Conservation (phyloP, 768 basidiomycete genomes). For the Clitopilus hobsonii region DNA sequence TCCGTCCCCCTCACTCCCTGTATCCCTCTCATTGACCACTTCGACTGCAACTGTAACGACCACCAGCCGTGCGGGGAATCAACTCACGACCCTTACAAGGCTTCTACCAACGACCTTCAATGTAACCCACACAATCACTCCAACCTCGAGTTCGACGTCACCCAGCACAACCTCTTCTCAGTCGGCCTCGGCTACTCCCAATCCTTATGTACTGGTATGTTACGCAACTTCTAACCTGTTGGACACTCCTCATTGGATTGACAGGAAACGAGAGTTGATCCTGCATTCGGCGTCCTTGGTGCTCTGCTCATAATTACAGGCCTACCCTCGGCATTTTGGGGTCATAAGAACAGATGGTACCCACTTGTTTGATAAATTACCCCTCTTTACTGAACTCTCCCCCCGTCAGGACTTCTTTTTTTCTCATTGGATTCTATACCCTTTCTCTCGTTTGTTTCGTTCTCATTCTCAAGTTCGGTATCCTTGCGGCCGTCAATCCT, state of each 20-base stretch:
- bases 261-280: conserved; percentile 69
- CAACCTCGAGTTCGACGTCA: conserved; percentile 32
- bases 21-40: conserved; percentile 54
- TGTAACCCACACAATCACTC: conserved; percentile 52
- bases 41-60: conserved; percentile 46
- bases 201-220: conserved; percentile 37
- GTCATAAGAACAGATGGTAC: conserved; percentile 94
- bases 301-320: conserved; percentile 87
- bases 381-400: conserved; percentile 10
- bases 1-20: conserved; percentile 26
- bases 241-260: conserved; percentile 25
- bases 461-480: conserved; percentile 85
- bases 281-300: conserved; percentile 87
- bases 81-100: conserved; percentile 45
- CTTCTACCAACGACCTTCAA: conserved; percentile 58
- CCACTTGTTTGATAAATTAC: conserved; percentile 18
- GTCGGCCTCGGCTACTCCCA: conserved; percentile 39
- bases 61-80: conserved; percentile 41
- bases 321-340: conserved; percentile 84
- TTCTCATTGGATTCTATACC: conserved; percentile 89
- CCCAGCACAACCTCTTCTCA: conserved; percentile 31
- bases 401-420: conserved; percentile 78
- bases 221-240: not conserved
- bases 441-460: conserved; percentile 82
- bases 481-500: conserved; percentile 78